phyloP scores from a whole-genome alignment of 805 yeast genomes.

The Zygoascus flipseniorum region DNA sequence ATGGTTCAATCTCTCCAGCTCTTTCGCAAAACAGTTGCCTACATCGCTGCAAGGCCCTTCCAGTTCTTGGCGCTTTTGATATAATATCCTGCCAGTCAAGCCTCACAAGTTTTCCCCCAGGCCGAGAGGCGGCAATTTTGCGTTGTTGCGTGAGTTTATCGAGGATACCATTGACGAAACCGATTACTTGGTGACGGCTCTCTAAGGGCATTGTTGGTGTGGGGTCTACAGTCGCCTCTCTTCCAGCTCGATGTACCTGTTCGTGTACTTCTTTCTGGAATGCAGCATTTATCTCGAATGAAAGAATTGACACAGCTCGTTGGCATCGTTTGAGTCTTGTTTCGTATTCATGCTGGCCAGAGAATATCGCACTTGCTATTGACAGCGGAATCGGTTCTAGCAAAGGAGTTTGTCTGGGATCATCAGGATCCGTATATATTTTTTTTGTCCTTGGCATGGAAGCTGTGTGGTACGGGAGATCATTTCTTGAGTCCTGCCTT shows the following conservation, averaged over 20 bases:
- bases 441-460: constrained; percentile 13
- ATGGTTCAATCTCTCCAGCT: neutral
- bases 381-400: neutral
- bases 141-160: neutral
- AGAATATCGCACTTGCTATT: neutral
- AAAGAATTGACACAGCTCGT: constrained; percentile 13
- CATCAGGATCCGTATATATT: constrained; percentile 8
- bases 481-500: neutral
- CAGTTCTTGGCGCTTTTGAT: constrained; percentile 3
- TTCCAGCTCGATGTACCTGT: constrained; percentile 10
- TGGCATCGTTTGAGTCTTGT: constrained; percentile 1
- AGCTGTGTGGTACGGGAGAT: constrained; percentile 6
- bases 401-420: constrained; percentile 8
- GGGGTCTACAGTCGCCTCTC: constrained; percentile 7
- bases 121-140: neutral
- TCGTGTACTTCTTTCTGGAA: constrained; percentile 17
- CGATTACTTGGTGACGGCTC: constrained; percentile 3
- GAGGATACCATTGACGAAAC: constrained; percentile 7
- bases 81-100: constrained; percentile 10
- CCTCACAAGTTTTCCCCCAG: neutral
- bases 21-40: constrained; percentile 7
- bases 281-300: constrained; percentile 17
- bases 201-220: constrained; percentile 10
- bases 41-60: constrained; percentile 12
- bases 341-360: neutral